These are phyloP conservation scores for Saturnispora quitensis DNA, from an alignment of 805 yeast species.

Conservation along the genomic window DNA sequence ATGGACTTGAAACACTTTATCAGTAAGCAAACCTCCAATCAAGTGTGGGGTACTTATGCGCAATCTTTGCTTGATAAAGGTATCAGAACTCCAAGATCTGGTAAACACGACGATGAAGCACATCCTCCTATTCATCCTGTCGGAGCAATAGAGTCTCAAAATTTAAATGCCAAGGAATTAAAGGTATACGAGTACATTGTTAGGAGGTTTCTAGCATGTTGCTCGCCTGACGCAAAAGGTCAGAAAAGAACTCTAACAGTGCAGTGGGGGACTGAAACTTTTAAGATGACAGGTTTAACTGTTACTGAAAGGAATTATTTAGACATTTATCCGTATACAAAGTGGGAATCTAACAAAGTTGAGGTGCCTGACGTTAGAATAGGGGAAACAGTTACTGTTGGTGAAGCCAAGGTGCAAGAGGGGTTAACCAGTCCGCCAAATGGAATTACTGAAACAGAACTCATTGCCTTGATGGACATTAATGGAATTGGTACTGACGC, in stretches of 20 bases:
- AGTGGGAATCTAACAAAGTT: constrained; percentile 58
- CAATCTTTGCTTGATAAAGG: constrained; percentile 31
- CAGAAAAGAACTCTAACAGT: constrained; percentile 50
- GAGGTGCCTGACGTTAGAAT: constrained; percentile 54
- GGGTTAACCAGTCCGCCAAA: constrained; percentile 79
- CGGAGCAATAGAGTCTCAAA: constrained; percentile 8
- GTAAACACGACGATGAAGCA: constrained; percentile 84
- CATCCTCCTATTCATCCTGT: constrained; percentile 97
- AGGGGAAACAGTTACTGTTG: constrained; percentile 49
- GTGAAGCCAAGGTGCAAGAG: constrained; percentile 48
- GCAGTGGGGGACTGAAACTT: constrained; percentile 72
- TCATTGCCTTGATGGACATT: constrained; percentile 88
- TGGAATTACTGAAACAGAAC: constrained; percentile 83
- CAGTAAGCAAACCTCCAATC: constrained; percentile 45
- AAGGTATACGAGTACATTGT: constrained; percentile 81
- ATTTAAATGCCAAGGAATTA: constrained; percentile 40
- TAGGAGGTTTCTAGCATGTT: constrained; percentile 81
- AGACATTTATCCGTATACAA: constrained; percentile 68
- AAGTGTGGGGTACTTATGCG: constrained; percentile 71
- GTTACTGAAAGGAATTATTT: constrained; percentile 70
- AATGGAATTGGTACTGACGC: constrained; percentile 99
- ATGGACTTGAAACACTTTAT: constrained; percentile 65
- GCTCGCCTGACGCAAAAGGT: constrained; percentile 87
- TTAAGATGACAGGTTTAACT: constrained; percentile 62
- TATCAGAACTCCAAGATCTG: constrained; percentile 64